Evolutionary conservation across 2,329 filamentous ascomycete genomes (phyloP).

Genomic region (Curvularia lunata): DNA sequence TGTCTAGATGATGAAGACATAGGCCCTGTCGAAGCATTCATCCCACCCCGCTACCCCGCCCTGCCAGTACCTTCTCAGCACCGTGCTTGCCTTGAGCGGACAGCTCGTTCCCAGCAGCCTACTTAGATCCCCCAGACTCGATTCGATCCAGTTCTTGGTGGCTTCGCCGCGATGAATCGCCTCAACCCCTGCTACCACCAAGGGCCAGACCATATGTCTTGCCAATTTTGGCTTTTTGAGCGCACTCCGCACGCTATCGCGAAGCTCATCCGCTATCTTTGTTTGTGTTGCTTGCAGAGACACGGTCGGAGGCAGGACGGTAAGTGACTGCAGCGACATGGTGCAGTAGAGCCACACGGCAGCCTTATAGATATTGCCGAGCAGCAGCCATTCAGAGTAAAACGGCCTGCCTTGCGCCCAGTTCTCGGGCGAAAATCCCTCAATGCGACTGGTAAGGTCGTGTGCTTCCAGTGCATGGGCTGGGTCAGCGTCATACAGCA

Average conservation of each 20-base stretch:
- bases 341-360: conserved; percentile 38
- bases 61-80: conserved; percentile 36
- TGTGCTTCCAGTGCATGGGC: conserved; percentile 24
- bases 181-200: conserved; percentile 38
- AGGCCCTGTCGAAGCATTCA: conserved; percentile 37
- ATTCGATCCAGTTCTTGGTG: conserved; percentile 30
- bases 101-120: conserved; percentile 27
- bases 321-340: conserved; percentile 34
- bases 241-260: conserved; percentile 14
- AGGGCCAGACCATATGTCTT: conserved; percentile 34
- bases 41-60: conserved; percentile 34
- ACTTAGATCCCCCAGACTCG: conserved; percentile 24
- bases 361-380: conserved; percentile 35
- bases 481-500: conserved; percentile 15
- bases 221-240: conserved; percentile 15
- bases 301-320: conserved; percentile 25
- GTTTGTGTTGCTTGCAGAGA: conserved; percentile 26
- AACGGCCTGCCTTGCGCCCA: conserved; percentile 37
- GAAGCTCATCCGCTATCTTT: conserved; percentile 22
- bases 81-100: conserved; percentile 30
- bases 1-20: conserved; percentile 32
- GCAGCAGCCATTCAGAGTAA: conserved; percentile 30
- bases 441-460: conserved; percentile 30
- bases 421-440: conserved; percentile 31
- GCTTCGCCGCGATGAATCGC: conserved; percentile 26